Evolutionary conservation across 306 rosid genomes (phyloP), one percentile per base, ranked within the genome.

Genomic region (Castanospermum australe): DNA sequence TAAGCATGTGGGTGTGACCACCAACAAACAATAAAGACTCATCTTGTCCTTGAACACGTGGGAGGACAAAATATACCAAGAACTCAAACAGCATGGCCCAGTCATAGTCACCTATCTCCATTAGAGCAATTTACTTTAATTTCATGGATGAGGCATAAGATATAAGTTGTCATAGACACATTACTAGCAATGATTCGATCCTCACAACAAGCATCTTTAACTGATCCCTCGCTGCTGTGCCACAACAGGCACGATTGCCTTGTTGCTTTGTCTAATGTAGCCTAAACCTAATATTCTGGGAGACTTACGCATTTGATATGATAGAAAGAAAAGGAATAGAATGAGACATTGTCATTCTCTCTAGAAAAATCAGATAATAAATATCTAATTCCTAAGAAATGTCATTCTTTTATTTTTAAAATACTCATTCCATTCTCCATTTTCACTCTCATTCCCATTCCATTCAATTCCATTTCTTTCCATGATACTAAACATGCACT

Each of bases 161-260:
- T 33, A 33, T 33, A 74, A 59, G 48, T 38, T 28, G 47, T 57
- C 48, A 81, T 35, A n/a, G n/a, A 67, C 77, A 45, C 60, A 82
- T 69, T 14, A 48, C 67, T 67, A 75, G 17, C 14, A 82, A 76
- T 67, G 77, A 81, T 81, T 75, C 42, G 9, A 48, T 17, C 64
- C 60, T 15, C 22, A 44, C 69, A 50, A 9, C 20, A 63, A 21
- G 45, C 57, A 76, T 42, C 56, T 77, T 63, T 14, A 30, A 60
- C 25, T 42, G 74, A 59, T 33, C 35, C 62, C 55, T 30, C 13
- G 21, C 14, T 32, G 20, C 14, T 11, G 25, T 50, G 28, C 54
- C 18, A 80, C 42, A 50, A 51, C 60, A 73, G 18, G 48, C 70
- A 56, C 67, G 52, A n/a, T 44, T 47, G 56, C 80, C 84, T 41